Evolutionary conservation across 306 rosid species (phyloP).

Genomic region (Cucurbita maxima): DNA sequence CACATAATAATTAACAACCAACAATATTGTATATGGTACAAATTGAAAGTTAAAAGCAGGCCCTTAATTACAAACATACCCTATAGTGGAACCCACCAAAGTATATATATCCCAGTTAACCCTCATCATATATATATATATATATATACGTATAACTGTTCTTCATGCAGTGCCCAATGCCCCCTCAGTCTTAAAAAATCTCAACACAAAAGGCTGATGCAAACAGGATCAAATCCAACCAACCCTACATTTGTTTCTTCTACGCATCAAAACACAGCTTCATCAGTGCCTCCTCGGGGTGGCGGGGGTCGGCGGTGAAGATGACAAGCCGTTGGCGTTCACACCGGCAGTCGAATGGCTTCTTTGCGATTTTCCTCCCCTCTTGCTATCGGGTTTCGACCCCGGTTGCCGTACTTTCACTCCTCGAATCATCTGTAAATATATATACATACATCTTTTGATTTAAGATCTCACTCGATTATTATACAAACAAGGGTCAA

Average conservation of each 20-base stretch:
- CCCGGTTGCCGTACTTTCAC: conserved; percentile 81
- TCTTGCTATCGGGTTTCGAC: conserved; percentile 44
- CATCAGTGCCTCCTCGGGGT: background rate
- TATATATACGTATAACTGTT: background rate
- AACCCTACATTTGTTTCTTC: background rate
- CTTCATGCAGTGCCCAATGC: background rate
- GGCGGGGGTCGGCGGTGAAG: conserved; percentile 10
- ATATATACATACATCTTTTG: too few species aligned
- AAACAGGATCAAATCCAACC: background rate
- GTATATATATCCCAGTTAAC: background rate
- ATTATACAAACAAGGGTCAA: too few species aligned
- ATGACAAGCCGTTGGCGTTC: conserved; percentile 21
- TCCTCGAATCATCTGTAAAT: conserved; percentile 76
- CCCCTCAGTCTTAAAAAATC: background rate
- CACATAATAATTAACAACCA: background rate
- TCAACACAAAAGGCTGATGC: background rate
- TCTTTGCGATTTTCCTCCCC: conserved; percentile 57
- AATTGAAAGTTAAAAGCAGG: background rate
- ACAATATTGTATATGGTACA: background rate
- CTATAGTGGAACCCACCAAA: background rate
- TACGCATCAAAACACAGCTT: too few species aligned
- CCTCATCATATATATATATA: background rate
- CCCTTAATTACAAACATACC: background rate
- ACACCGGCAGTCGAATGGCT: conserved; percentile 30
- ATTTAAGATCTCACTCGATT: too few species aligned